Evolutionary conservation across 2,329 filamentous ascomycete species (phyloP), one percentile per base, ranked within the genome.

Genomic region (Epichloe sp.): DNA sequence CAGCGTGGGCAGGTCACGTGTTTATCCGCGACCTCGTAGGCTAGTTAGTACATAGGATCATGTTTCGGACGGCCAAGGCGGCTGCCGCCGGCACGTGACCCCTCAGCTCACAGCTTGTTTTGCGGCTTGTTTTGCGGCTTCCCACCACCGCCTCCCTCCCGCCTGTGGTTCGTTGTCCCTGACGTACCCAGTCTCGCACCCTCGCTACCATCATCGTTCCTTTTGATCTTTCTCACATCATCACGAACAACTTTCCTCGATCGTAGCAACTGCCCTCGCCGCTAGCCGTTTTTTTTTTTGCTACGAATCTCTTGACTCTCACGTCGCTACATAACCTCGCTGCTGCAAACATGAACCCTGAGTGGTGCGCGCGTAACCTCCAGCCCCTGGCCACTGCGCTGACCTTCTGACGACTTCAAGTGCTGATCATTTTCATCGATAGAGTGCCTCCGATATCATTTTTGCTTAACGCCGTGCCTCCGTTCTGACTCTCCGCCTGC

Each of bases 271-370:
- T 44, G 23, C 37, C 5, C 44, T 36, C 12, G 12, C 40, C 44
- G 23, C 48, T n/a, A 17, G 4, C 44, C 14, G 43, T 11, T 10
- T 31, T 14, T 41, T 36, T 41, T 38, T 19, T 36, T 48, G 19
- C 41, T 11, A 37, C 51, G 47, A 51, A n/a, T 19, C 44, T 19
- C 6, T 31, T 51, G 49, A 15, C 40, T 52, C 52, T 44, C 14
- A 37, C 23, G 15, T 43, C 48, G 36, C 23, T 51, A 50, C 49
- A 49, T 35, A 42, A 44, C 31, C 3, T 44, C 55, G 49, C 55
- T 56, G 50, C 65, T 66, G 66, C 70, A 77, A 87, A 63, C 68
- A 93, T 93, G 87, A 93, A 93, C 79, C 87, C 87, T 68, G 87
- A 93, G 87, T 93, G 79, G 87, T 93, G 83, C 68, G 86, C 82